A percentile compares a stretch with the other conserved stretches of the same genome.
phyloP scores from a whole-genome alignment of 148 eudicot genomes.

The Rheum nobile region DNA sequence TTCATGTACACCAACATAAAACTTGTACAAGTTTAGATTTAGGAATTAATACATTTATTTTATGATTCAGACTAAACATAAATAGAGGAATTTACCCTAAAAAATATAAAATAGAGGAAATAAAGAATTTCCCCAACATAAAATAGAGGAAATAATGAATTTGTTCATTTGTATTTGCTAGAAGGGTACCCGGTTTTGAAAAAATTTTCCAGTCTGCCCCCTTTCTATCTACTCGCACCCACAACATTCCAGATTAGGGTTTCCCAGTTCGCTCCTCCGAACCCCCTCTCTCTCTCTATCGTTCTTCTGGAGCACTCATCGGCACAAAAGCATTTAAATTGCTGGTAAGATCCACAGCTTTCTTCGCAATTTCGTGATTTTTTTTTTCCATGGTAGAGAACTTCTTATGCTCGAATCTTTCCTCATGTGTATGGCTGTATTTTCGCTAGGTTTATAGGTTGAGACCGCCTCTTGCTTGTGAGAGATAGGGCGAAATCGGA shows the following conservation, averaged over 20 bases:
- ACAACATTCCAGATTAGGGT: constrained; percentile 40
- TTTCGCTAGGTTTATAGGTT: not conserved
- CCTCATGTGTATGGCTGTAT: not conserved
- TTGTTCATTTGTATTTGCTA: not conserved
- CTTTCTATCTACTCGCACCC: not conserved
- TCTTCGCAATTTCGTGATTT: not conserved
- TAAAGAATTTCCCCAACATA: too few relatives aligned
- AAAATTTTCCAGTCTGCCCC: not conserved
- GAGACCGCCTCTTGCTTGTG: not conserved
- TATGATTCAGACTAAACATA: too few relatives aligned
- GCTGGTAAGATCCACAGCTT: constrained; percentile 19
- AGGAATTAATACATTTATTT: too few relatives aligned
- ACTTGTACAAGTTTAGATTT: too few relatives aligned
- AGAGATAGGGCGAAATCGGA: not conserved
- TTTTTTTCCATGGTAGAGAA: not conserved
- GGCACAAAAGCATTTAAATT: constrained; percentile 1
- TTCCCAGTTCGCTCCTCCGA: constrained; percentile 11
- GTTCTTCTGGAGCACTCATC: constrained; percentile 5
- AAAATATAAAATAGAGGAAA: too few relatives aligned
- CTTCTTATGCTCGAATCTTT: not conserved
- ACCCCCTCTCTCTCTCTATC: constrained; percentile 9
- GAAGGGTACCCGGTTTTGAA: not conserved
- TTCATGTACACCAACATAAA: too few relatives aligned
- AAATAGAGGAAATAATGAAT: too few relatives aligned
- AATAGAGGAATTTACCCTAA: too few relatives aligned